Evolutionary conservation across 495 filamentous ascomycete genomes (phyloP), one percentile per base, ranked within the genome.

Genomic region (Aspergillus affinis): DNA sequence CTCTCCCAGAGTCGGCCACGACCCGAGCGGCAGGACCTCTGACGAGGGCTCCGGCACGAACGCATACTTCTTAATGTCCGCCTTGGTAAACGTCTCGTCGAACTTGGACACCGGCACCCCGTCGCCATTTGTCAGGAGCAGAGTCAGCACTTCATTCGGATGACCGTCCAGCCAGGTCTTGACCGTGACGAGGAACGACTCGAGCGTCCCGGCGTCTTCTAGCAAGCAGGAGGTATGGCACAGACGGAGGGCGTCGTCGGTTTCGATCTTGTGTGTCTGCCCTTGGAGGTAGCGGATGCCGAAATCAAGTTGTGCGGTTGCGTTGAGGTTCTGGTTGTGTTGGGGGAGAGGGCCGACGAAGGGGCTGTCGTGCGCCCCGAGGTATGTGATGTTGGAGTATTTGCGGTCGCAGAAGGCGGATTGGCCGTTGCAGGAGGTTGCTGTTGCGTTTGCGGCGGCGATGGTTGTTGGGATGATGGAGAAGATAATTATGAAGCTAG

Each of bases 221-320:
- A 90, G 76, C 3, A 70, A 47, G 69, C 88, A 91, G 21, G 72
- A 75, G 1, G 86, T 88, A 66, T 91, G 88, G 68, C 89, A 91
- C 48, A 91, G 75, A 23, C 80, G 68, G 41, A 89, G 73, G 1
- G 74, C 76, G n/a, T 75, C 76, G 19, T 81, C 64, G 45, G 66
- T 52, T 27, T 78, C 61, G 26, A 71, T 58, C 44, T 65, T 61
- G 73, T 91, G 88, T 9, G 89, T 85, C 69, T 92, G 88, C 19
- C 76, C 86, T 67, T 90, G 86, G 1, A 91, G 75, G 32, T 89
- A 82, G 9, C 89, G 84, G 58, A 91, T 80, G 12, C 89, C 89
- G 20, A 86, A 81, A 29, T 86, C 79, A 4, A 91, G 79, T 46
- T 89, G 86, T 0, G 78, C 74, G n/a, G 83, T 84, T 27, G 87